Percentiles rank a stretch among this genome's conserved stretches.
Evolutionary conservation across 2,329 filamentous ascomycete species (phyloP).

Genomic region (Penicillium sp.): DNA sequence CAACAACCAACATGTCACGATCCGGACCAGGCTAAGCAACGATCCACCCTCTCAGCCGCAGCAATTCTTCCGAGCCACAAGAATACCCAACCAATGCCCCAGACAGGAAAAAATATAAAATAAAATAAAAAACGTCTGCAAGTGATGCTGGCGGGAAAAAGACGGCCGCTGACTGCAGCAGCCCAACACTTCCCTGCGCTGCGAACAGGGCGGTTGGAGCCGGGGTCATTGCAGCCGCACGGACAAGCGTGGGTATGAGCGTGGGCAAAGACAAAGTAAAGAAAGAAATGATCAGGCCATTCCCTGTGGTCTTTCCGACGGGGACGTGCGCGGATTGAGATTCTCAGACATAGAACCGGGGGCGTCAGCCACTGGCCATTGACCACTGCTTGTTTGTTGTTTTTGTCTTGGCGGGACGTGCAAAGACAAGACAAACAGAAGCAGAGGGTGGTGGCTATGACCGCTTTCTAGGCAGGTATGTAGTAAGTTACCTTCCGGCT

Average conservation of each 20-base stretch:
- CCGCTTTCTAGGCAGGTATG: background rate
- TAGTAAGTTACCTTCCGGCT: background rate
- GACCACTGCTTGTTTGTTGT: constrained; percentile 2
- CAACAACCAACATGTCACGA: constrained; percentile 13
- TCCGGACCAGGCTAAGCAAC: constrained; percentile 15
- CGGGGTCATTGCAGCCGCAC: constrained; percentile 1
- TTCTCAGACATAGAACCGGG: background rate
- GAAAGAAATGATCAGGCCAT: background rate
- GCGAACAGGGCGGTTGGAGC: constrained; percentile 3
- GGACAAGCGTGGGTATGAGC: constrained; percentile 7
- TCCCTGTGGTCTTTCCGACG: background rate
- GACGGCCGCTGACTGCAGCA: background rate
- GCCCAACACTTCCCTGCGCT: background rate
- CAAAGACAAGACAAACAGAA: background rate
- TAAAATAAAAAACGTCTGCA: background rate
- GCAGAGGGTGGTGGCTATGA: background rate
- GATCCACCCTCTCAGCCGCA: constrained; percentile 12
- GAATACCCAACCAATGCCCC: background rate
- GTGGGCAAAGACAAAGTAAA: background rate
- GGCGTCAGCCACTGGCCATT: background rate
- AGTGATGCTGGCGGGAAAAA: background rate
- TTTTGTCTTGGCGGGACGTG: background rate
- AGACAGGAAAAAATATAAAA: background rate
- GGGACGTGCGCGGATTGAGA: background rate
- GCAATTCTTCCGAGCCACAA: constrained; percentile 14